These are phyloP conservation scores for Pezicula rhizophila DNA, from an alignment of 2,329 filamentous ascomycete genomes.

Conservation along the genomic window DNA sequence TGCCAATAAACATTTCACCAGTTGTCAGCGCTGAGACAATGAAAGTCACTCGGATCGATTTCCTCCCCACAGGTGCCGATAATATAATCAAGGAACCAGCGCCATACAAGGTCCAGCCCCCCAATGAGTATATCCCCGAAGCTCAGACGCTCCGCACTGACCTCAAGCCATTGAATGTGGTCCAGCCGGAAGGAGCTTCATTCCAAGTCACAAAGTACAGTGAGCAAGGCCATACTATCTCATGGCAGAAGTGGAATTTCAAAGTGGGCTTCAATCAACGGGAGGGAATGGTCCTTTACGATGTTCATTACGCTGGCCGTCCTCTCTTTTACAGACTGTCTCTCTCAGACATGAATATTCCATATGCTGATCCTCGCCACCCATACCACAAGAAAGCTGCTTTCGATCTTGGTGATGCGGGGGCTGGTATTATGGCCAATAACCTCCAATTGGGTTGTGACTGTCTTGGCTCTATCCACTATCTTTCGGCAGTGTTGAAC, in stretches of 20 bases:
- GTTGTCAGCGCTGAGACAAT: conserved; percentile 57
- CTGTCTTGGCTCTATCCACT: conserved; percentile 65
- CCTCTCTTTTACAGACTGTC: conserved; percentile 61
- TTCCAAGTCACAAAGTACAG: conserved; percentile 47
- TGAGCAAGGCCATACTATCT: conserved; percentile 46
- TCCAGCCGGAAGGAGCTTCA: conserved; percentile 59
- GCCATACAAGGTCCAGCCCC: conserved; percentile 48
- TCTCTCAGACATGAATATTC: conserved; percentile 57
- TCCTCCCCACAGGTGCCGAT: conserved; percentile 61
- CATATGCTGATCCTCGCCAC: conserved; percentile 57
- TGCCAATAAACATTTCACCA: conserved; percentile 58
- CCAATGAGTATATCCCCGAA: conserved; percentile 62
- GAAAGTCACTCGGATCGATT: conserved; percentile 64
- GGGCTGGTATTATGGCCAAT: conserved; percentile 62
- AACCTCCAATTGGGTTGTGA: conserved; percentile 65
- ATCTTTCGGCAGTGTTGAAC: conserved; percentile 52
- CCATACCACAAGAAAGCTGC: conserved; percentile 66
- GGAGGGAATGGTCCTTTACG: conserved; percentile 63
- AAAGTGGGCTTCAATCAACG: conserved; percentile 55
- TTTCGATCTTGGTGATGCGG: conserved; percentile 63
- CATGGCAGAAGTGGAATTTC: conserved; percentile 63
- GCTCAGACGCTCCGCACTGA: conserved; percentile 53
- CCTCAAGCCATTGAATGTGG: conserved; percentile 56
- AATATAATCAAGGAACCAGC: conserved; percentile 47
- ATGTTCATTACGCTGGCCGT: conserved; percentile 58